A percentile compares a stretch with the other conserved stretches of the same genome.
Evolutionary conservation across 2,329 filamentous ascomycete species (phyloP).

Genomic region (Cyphellophora attinorum): DNA sequence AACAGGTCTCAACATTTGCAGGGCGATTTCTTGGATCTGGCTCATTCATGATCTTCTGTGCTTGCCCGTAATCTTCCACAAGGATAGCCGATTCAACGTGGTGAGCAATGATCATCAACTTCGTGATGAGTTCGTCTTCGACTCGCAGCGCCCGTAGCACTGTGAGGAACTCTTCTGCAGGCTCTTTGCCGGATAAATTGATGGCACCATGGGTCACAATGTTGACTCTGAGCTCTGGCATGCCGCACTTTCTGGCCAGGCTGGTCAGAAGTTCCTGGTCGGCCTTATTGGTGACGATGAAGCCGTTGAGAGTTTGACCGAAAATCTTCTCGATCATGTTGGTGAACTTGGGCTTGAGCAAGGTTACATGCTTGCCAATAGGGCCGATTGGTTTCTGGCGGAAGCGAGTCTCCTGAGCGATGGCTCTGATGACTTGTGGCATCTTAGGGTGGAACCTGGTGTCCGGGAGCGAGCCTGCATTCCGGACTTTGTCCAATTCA

Average conservation of each 20-base stretch:
- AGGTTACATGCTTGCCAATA: conserved; percentile 65
- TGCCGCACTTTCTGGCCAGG: conserved; percentile 47
- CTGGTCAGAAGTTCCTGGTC: conserved; percentile 62
- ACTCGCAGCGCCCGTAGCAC: conserved; percentile 71
- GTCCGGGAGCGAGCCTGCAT: conserved; percentile 50
- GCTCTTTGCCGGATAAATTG: conserved; percentile 60
- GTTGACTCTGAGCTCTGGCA: conserved; percentile 10
- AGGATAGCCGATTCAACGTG: conserved; percentile 77
- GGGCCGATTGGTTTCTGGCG: conserved; percentile 69
- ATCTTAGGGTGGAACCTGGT: conserved; percentile 53
- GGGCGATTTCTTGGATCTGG: conserved; percentile 3
- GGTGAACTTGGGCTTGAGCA: conserved; percentile 75
- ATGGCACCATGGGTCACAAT: too few relatives aligned
- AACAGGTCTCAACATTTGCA: conserved; percentile 62
- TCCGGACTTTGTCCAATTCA: conserved; percentile 43
- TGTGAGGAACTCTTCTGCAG: conserved; percentile 62
- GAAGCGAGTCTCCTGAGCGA: conserved; percentile 62
- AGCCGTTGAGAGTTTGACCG: conserved; percentile 60
- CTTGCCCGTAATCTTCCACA: conserved; percentile 44
- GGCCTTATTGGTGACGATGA: conserved; percentile 67
- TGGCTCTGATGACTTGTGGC: conserved; percentile 54
- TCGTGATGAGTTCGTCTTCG: conserved; percentile 66
- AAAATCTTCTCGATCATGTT: conserved; percentile 69
- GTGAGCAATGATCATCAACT: conserved; percentile 74
- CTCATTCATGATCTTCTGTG: background rate